phyloP scores from a whole-genome alignment of 2,329 filamentous ascomycete species.

The Moelleriella libera region DNA sequence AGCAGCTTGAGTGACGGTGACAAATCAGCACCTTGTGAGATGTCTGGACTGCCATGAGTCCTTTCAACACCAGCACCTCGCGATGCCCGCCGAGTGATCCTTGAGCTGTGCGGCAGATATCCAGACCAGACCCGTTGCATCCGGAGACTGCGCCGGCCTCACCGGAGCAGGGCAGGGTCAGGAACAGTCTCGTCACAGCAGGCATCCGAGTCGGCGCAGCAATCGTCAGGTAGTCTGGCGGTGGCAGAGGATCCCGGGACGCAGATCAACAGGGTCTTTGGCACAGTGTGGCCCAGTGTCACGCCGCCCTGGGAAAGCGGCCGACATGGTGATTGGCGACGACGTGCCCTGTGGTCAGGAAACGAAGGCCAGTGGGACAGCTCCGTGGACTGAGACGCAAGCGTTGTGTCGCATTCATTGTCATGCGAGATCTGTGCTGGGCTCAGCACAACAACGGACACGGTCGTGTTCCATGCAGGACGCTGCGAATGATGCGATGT shows the following conservation, averaged over 20 bases:
- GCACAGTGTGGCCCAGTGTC: conserved; percentile 30
- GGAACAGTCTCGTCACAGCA: too few species aligned
- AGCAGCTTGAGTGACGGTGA: conserved; percentile 22
- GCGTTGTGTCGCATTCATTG: too few species aligned
- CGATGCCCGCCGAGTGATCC: conserved; percentile 25
- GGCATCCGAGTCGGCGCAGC: too few species aligned
- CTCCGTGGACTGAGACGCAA: too few species aligned
- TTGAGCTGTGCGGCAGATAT: conserved; percentile 6
- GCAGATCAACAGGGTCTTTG: conserved; percentile 25
- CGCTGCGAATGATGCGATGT: too few species aligned
- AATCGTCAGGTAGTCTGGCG: conserved; percentile 7
- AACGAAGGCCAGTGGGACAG: too few species aligned
- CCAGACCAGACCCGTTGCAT: background rate
- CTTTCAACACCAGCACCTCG: conserved; percentile 23
- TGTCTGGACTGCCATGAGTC: conserved; percentile 20
- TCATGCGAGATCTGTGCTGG: too few species aligned
- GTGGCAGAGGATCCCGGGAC: conserved; percentile 25
- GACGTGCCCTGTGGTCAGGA: too few species aligned
- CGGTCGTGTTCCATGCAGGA: too few species aligned
- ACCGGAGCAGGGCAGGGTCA: too few species aligned
- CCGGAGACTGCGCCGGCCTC: too few species aligned
- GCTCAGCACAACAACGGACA: too few species aligned
- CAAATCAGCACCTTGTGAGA: conserved; percentile 23
- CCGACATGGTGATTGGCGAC: conserved; percentile 22
- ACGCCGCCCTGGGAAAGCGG: conserved; percentile 20